These are phyloP conservation scores for Fusarium praegraminearum DNA, from an alignment of 2,329 filamentous ascomycete species.

Conservation along the genomic window DNA sequence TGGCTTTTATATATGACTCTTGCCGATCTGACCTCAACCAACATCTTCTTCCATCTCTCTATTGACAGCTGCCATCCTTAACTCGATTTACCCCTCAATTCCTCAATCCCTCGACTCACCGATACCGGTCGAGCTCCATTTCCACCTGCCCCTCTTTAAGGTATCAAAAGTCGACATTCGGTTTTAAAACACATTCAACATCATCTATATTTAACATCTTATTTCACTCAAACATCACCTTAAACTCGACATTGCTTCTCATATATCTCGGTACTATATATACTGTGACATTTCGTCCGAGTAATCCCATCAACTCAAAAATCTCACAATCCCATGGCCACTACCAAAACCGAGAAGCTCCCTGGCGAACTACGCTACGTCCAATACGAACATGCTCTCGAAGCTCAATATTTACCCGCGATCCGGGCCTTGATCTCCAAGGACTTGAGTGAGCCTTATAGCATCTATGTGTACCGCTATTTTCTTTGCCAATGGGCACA, in stretches of 20 bases:
- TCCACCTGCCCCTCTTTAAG: conserved; percentile 40
- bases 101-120: conserved; percentile 20
- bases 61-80: background rate
- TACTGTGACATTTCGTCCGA: background rate
- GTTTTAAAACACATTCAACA: conserved; percentile 23
- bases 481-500: conserved; percentile 98
- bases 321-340: conserved; percentile 50
- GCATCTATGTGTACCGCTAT: conserved; percentile 98
- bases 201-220: conserved; percentile 19
- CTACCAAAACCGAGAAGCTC: conserved; percentile 51
- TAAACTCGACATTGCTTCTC: background rate
- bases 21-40: conserved; percentile 20
- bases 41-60: conserved; percentile 11
- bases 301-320: conserved; percentile 3
- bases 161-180: conserved; percentile 26
- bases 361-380: conserved; percentile 67
- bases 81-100: background rate
- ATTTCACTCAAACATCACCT: conserved; percentile 7
- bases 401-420: conserved; percentile 78
- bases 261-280: background rate
- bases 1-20: conserved; percentile 23
- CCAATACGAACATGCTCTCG: conserved; percentile 71
- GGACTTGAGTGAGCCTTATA: conserved; percentile 97
- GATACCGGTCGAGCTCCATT: conserved; percentile 41
- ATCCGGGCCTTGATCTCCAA: conserved; percentile 95